Evolutionary conservation across 257 asterid genomes (phyloP), one percentile per base, ranked within the genome.

Genomic region (Galeopsis tetrahit): DNA sequence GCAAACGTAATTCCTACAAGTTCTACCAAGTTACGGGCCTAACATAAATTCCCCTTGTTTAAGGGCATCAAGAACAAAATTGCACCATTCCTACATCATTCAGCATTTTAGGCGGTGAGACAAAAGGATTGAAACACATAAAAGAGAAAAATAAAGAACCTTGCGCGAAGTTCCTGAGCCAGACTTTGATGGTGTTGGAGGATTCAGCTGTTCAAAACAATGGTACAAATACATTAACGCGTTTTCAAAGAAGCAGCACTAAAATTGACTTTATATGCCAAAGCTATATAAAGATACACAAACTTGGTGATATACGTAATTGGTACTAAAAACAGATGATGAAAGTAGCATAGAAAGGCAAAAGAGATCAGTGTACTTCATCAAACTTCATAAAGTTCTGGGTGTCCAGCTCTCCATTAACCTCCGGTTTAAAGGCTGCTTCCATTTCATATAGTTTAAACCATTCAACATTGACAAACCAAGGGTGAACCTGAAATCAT

Each of bases 401-500:
- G 56, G 98, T 93, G 66, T 93, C 98, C 84, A 91, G 85, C 89
- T 93, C 98, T 64, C 97, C 98, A n/a, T 86, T 88, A 70, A 93
- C 88, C 78, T 85, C 89, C 48, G 97, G 97, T 74, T 83, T 87
- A 75, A 87, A 93, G 73, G 96, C 96, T 11, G 97, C 98, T 75
- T 93, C 96, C 93, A 85, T 93, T 70, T 93, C 98, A 81, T 91
- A 91, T n/a, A 93, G 84, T 81, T 82, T 85, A 70, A 91, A 95
- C 97, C 98, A 91, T 73, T 80, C 82, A 49, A 88, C 65, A 83
- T 80, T 89, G 46, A 75, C 69, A 75, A 93, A 91, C 98, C 97
- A 91, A 55, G 96, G 90, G 71, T 93, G 98, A 66, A 81, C 96
- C 97, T 93, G 91, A 74, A 79, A 36, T 34, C 7, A 75, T 77